Conservation (phyloP, 2,329 filamentous ascomycete species). For the Aspergillus sp. region DNA sequence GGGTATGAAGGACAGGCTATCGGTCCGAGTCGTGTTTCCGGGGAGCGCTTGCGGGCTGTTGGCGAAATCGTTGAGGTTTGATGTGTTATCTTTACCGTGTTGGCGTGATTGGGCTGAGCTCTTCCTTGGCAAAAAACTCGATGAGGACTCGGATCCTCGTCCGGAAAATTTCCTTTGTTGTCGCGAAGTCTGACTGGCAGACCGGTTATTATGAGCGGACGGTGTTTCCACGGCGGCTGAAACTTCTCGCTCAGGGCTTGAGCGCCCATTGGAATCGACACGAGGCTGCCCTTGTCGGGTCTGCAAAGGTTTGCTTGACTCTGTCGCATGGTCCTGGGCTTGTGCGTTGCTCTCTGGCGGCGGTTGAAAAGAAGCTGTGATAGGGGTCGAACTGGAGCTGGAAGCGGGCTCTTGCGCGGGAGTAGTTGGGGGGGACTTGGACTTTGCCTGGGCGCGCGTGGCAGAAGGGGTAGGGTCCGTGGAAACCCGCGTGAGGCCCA, state of each 20-base stretch:
- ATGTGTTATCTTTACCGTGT: constrained; percentile 34
- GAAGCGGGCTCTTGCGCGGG: constrained; percentile 4
- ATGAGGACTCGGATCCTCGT: constrained; percentile 43
- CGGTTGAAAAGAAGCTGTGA: constrained; percentile 20
- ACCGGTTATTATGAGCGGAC: constrained; percentile 37
- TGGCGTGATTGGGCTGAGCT: constrained; percentile 19
- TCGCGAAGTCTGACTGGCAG: constrained; percentile 23
- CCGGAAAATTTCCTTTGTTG: constrained; percentile 43
- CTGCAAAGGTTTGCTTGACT: constrained; percentile 30
- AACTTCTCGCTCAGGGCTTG: constrained; percentile 44
- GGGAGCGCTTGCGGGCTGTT: constrained; percentile 62
- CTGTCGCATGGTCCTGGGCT: constrained; percentile 18
- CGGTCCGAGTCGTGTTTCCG: constrained; percentile 64
- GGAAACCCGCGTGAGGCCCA: constrained; percentile 28
- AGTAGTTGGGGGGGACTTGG: constrained; percentile 21
- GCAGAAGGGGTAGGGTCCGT: constrained; percentile 29
- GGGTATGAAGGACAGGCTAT: constrained; percentile 73
- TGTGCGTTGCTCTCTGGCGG: constrained; percentile 19
- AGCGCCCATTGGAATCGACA: constrained; percentile 50
- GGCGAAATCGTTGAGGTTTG: constrained; percentile 59
- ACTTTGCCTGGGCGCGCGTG: constrained; percentile 42
- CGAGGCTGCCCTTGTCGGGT: constrained; percentile 50
- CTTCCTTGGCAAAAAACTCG: constrained; percentile 44
- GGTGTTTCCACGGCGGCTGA: constrained; percentile 60
- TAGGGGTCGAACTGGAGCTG: neutral